Evolutionary conservation across 2,329 filamentous ascomycete species (phyloP), one percentile per base, ranked within the genome.

Genomic region (Epicoccum sorghinum): DNA sequence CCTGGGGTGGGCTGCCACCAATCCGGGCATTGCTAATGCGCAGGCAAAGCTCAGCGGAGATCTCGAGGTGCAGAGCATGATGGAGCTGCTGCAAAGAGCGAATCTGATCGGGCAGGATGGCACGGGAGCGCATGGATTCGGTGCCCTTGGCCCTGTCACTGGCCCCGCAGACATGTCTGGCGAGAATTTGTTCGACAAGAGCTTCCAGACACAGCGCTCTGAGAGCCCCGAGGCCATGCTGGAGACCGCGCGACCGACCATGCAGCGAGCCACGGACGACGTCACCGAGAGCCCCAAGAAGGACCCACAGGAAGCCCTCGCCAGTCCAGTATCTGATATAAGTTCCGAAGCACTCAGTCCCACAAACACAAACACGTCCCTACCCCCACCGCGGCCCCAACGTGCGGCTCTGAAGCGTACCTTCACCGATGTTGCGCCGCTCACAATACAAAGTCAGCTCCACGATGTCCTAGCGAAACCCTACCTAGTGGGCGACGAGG

Each of bases 381-480:
- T 65, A 24, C 65, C 67, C 18, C 60, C 69, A 7, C 57, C 53
- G 23, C 65, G 64, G 10, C 68, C 68, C 4, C 58, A 64, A 49
- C 86, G 87, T 50, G 83, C 86, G 47, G 89, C 83, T 57, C 76
- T 97, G 59, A 96, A 93, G 77, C 86, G 93, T 67, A 96, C 93
- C 14, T 89, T 90, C 76, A 98, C 93, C 13, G 93, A 98, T 73
- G 85, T 90, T 22, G 84, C 85, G 47, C 84, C 89, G 14, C 82
- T 90, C 25, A 86, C 86, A 14, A 78, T 96, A 60, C 90, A 96
- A 74, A 88, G 89, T 66, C 93, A 89, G 75, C 85, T 97, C 40
- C 85, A 93, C 65, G 93, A 98, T 68, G 88, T 89, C 45, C 81
- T 97, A 75, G 87, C 91, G 23, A 88, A 93, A 71, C 93, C 93